Percentiles rank a stretch among this genome's conserved stretches.
Conservation (phyloP, 1,284 basidiomycete genomes). For the Neolentinus lepideus region DNA sequence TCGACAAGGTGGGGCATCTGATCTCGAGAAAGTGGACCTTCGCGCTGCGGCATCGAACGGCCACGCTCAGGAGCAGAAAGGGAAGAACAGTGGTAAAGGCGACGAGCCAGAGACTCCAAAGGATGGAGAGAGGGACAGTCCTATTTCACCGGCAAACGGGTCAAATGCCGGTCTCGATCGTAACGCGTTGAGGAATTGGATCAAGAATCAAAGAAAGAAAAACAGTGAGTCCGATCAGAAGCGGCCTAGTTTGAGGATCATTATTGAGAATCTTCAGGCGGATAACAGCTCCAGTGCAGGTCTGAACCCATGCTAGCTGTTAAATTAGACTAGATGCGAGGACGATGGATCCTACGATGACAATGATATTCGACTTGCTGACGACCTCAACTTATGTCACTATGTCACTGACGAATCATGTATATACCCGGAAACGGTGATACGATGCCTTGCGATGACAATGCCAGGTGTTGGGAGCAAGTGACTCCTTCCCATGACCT, state of each 20-base stretch:
- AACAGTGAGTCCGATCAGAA: neutral
- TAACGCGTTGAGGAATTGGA: neutral
- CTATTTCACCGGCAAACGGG: no score
- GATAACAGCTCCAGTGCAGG: neutral
- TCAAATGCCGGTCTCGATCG: neutral
- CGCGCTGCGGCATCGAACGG: no score
- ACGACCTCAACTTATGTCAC: no score
- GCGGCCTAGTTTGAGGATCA: neutral
- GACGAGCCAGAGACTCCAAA: no score
- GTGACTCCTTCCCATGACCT: no score
- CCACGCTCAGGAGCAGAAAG: conserved; percentile 14
- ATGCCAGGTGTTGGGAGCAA: no score
- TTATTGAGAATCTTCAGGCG: neutral
- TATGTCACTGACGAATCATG: no score
- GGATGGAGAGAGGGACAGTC: no score
- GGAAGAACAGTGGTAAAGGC: conserved; percentile 13
- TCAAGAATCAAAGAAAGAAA: neutral
- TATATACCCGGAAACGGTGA: no score
- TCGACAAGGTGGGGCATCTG: no score
- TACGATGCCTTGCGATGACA: no score
- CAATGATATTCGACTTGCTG: neutral
- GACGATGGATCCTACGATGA: neutral
- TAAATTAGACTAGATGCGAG: neutral
- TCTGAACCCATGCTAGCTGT: neutral
- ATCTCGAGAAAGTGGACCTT: no score